Conservation (phyloP, 148 eudicot genomes). For the Fagopyrum esculentum region DNA sequence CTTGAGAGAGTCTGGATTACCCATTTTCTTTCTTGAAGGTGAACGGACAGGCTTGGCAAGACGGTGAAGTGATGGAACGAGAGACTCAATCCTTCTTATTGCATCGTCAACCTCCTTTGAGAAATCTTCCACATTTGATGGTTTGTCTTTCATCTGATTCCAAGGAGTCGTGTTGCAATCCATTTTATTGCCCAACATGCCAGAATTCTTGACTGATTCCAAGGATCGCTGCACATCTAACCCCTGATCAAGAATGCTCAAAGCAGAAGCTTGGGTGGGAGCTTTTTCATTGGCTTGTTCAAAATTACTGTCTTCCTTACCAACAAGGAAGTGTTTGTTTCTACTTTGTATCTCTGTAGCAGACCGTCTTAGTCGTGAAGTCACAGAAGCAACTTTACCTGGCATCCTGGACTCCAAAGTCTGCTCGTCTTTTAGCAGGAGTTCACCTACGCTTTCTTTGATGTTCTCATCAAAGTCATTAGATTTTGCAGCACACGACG, state of each 20-base stretch:
- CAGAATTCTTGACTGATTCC: not conserved
- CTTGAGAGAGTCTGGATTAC: not conserved
- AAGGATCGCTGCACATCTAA: not conserved
- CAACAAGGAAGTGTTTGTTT: not conserved
- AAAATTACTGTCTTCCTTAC: not conserved
- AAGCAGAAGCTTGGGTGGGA: not conserved
- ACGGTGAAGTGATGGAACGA: slow-evolving; percentile 30
- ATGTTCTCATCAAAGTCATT: not conserved
- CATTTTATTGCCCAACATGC: not conserved
- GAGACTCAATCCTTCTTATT: slow-evolving; percentile 34
- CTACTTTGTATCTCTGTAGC: not conserved
- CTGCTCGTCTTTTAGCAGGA: not conserved
- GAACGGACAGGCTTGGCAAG: slow-evolving; percentile 15
- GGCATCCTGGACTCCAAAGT: not conserved
- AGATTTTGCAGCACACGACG: not conserved
- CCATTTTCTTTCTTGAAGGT: slow-evolving; percentile 7
- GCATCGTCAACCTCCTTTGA: slow-evolving; percentile 38
- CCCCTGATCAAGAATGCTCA: not conserved
- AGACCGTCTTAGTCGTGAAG: not conserved
- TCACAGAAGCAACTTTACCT: not conserved
- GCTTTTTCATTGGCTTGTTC: not conserved
- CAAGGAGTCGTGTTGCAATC: not conserved
- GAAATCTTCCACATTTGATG: slow-evolving; percentile 16
- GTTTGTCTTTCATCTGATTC: not conserved
- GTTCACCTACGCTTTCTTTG: not conserved